Evolutionary conservation across 495 filamentous ascomycete species (phyloP), one percentile per base, ranked within the genome.

Genomic region (Bryoglossum gracile): DNA sequence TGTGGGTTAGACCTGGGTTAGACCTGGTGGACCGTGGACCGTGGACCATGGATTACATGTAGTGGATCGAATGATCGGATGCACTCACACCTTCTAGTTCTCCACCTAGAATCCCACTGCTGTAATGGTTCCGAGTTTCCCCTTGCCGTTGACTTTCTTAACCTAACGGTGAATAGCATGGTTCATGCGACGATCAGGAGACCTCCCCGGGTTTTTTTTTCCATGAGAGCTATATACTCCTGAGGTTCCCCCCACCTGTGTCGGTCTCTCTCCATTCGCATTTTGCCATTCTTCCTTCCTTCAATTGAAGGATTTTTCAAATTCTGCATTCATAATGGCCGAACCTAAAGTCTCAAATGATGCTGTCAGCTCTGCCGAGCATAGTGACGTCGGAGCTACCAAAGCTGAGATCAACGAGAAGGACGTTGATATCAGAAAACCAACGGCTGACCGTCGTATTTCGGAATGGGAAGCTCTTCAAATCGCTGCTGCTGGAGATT

Each of bases 381-480:
- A 49, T 23, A 50, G 37, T 21, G 24, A 44, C 2, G 24, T 21
- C 24, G 35, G 25, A 9, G 18, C 42, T 9, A 28, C 22, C 4
- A 38, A 41, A 43, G 26, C 22, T 36, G 26, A 32, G 2, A 24
- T 36, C 4, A 37, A 53, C 18, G 54, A 53, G 34, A 50, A 57
- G 22, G 32, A 46, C 17, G 25, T 37, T 18, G 23, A 34, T 14
- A 10, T 34, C 3, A 17, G 5, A n/a, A 3, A 13, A 4, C 10
- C 32, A 2, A 13, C 3, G 13, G 8, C 24, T 43, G 13, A 25
- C 9, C 55, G 55, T 14, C n/a, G n/a, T 17, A 39, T 54, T 16
- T 58, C 55, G 14, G 57, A 57, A 46, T 56, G 46, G 47, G 59
- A 62, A 25, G 59, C 56, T 19, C 28, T 62, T 30, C 55, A 53